Base-by-base conservation (phyloP, 495 filamentous ascomycete species). In the Trichoderma virens region DNA sequence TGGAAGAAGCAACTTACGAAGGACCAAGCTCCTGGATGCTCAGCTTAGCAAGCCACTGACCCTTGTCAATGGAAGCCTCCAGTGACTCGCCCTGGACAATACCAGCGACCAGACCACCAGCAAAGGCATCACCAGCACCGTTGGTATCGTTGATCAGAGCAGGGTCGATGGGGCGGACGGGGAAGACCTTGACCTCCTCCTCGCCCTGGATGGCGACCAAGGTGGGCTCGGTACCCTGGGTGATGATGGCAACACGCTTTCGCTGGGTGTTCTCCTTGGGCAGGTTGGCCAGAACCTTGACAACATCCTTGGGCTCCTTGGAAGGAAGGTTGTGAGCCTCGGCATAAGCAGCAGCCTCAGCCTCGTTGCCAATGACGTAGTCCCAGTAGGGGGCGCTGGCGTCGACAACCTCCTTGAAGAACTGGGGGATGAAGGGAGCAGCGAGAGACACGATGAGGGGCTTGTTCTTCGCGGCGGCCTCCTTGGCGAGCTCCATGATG, bases 351-450 rank as follows among this genome's bases (percentile, higher is more conserved):
- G 84, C 82, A 35, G 92, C 94, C 79, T 99, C 94, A 32, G 88
- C 89, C 86, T 98, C 95, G 78, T 99, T 99, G 66, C 93, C 94
- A 77, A 98, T 89, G 38, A 97, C 81, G 81, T 93, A 96, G 81
- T 99, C 94, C 81, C 90, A 93, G 85, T 96, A 98, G 25, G 88
- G 89, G 11, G 89, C 82, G 2, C 88, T 88, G 67, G 85, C 84
- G 76, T 94, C 92, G 43, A 99, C 83, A 64, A 86, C 90, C 23
- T 97, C 92, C 83, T 97, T 98, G 86, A 97, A 99, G 85, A 96
- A 96, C 75, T 93, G 88, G 41, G 89, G 79, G 68, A 99, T 95
- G 85, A 98, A 99, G 32, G 95, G 94, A 25, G 94, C 94, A 43
- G 89, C 92, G 43, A 98, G 83, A 65, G 90, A 92, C 65, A 98